Evolutionary conservation across 2,329 filamentous ascomycete genomes (phyloP).

Genomic region (Colletotrichum sansevieriae): DNA sequence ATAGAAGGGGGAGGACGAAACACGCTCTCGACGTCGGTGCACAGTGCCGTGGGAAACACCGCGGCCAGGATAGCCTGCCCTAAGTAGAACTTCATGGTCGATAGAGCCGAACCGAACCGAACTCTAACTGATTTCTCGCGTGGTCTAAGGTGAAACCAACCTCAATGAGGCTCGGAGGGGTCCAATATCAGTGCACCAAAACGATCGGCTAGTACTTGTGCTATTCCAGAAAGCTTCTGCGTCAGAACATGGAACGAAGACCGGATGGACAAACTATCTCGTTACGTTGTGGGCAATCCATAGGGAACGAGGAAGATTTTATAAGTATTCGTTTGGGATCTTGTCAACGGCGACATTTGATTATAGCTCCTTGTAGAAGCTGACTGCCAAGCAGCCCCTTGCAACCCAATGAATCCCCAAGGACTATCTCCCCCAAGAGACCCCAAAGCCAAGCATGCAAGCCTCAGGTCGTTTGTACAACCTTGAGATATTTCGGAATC

Average conservation of each 20-base stretch:
- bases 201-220: background rate
- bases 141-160: background rate
- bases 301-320: background rate
- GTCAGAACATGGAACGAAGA: background rate
- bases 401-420: background rate
- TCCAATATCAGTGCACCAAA: background rate
- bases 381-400: background rate
- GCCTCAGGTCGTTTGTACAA: background rate
- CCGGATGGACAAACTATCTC: background rate
- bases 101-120: background rate
- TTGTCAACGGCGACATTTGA: background rate
- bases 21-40: background rate
- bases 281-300: background rate
- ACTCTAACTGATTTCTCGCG: conserved; percentile 3
- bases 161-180: background rate
- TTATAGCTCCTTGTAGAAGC: too few relatives aligned
- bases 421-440: background rate
- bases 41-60: conserved; percentile 1
- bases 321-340: background rate
- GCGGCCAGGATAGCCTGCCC: conserved; percentile 10
- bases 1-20: background rate
- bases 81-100: conserved; percentile 4
- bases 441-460: background rate
- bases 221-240: conserved; percentile 17
- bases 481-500: background rate